Conservation (phyloP, 768 basidiomycete species). For the Rhizopogon vesiculosus region DNA sequence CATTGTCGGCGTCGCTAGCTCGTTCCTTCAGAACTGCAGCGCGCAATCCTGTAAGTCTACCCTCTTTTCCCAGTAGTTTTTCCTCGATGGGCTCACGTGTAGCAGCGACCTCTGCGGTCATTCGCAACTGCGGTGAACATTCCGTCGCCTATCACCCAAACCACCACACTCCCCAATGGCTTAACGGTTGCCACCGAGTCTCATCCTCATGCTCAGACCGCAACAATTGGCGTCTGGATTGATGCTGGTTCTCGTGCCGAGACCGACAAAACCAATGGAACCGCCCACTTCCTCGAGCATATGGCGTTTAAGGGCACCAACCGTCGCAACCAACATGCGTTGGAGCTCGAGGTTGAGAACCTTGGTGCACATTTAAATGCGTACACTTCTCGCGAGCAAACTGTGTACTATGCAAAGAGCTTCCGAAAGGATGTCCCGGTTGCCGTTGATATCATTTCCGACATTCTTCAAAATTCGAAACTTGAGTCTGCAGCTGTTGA, state of each 20-base stretch:
- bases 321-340: slow-evolving; percentile 78
- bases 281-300: slow-evolving; percentile 98
- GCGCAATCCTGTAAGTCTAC: slow-evolving; percentile 30
- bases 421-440: slow-evolving; percentile 92
- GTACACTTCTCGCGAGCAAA: slow-evolving; percentile 98
- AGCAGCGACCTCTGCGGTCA: slow-evolving; percentile 53
- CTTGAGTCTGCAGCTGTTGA: slow-evolving; percentile 85
- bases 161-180: slow-evolving; percentile 91
- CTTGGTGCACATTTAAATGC: slow-evolving; percentile 96
- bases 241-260: slow-evolving; percentile 97
- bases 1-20: slow-evolving; percentile 40
- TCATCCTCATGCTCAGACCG: slow-evolving; percentile 88
- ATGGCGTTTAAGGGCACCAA: slow-evolving; percentile 98
- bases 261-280: slow-evolving; percentile 91
- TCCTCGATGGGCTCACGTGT: slow-evolving; percentile 1
- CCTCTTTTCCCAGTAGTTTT: not conserved
- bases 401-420: slow-evolving; percentile 98
- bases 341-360: slow-evolving; percentile 98
- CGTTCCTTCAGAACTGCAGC: slow-evolving; percentile 35
- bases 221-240: slow-evolving; percentile 99
- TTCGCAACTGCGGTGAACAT: slow-evolving; percentile 71
- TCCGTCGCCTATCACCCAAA: slow-evolving; percentile 76
- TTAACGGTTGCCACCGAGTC: slow-evolving; percentile 92
- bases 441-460: slow-evolving; percentile 95
- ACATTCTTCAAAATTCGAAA: slow-evolving; percentile 97